Percentiles rank a stretch among this genome's conserved stretches.
These are phyloP conservation scores for Polyporus arcularius DNA, from an alignment of 768 basidiomycete genomes.

Conservation along the genomic window DNA sequence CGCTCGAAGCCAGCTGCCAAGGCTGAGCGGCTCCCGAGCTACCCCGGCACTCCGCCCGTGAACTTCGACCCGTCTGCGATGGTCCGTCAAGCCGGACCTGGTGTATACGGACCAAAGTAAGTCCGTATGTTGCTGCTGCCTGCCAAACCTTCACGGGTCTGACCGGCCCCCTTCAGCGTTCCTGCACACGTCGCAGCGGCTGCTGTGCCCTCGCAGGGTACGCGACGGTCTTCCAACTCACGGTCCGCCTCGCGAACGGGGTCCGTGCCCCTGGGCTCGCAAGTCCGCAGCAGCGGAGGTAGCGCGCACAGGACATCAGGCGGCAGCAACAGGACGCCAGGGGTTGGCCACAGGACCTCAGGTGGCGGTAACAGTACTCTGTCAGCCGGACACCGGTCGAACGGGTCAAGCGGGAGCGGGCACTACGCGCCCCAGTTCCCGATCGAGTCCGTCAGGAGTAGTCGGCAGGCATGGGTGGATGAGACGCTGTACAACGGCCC, in stretches of 20 bases:
- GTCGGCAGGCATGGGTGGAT: conserved; percentile 44
- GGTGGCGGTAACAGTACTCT: not conserved
- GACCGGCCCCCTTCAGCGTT: not conserved
- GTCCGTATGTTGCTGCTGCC: not conserved
- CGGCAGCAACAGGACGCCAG: not conserved
- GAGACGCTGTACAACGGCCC: conserved; percentile 43
- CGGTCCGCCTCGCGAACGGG: conserved; percentile 8
- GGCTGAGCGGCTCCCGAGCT: conserved; percentile 7
- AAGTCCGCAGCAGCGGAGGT: not conserved
- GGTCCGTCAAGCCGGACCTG: not conserved
- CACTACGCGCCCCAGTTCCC: conserved; percentile 21
- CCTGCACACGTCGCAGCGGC: not conserved
- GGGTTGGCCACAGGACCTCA: not conserved
- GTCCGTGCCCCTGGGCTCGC: not conserved
- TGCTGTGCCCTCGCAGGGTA: not conserved
- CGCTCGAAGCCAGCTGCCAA: not conserved
- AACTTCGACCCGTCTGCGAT: conserved; percentile 9
- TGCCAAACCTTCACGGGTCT: not conserved
- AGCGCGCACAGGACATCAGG: not conserved
- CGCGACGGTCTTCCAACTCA: not conserved
- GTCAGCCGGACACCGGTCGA: too few relatives aligned
- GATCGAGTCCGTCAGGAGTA: conserved; percentile 6
- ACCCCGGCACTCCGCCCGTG: conserved; percentile 10
- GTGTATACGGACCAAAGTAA: conserved; percentile 11
- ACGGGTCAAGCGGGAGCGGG: not conserved